Evolutionary conservation across 2,329 filamentous ascomycete genomes (phyloP), one percentile per base, ranked within the genome.

Genomic region (Botrytis pseudocinerea): DNA sequence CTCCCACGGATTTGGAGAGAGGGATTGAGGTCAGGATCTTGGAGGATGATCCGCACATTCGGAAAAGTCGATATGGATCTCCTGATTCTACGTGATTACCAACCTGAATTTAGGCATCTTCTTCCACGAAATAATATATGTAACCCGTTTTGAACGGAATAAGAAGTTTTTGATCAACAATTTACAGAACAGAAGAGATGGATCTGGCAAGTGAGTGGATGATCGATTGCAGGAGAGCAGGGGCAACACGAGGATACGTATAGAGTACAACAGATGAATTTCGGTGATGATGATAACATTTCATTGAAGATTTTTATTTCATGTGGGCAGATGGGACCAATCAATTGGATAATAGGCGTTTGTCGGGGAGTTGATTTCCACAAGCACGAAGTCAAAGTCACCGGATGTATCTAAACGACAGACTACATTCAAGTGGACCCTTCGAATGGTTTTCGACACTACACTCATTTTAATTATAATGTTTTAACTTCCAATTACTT

Each of bases 21-120:
- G 57, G 68, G 18, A 22, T 14, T 22, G 40, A n/a, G 4, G 28
- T 61, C 2, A 70, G 28, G 46, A 40, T n/a, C 18, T n/a, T 40
- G 48, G 38, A 18, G 48, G 35, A 70, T 38, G 51, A 61, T 46
- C 25, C 20, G 14, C 61, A 61, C n/a, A 62, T 35, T 60, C 32
- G 40, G 28, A 61, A 35, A 28, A 70, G 54, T 46, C 51, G 68
- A 61, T 60, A 20, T 16, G 68, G 68, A n/a, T 18, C 28, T 61
- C 14, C 40, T 14, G 22, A 57, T 57, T 22, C 48, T 25, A 12
- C 6, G 4, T 10, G 18, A 57, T 28, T 18, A 8, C 10, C 35
- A 42, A 68, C 18, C 16, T 42, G n/a, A 35, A n/a, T 57, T 25
- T 18, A 65, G 42, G 22, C 12, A 20, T 9, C 16, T 18, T 65